Percentiles rank a stretch among this genome's conserved stretches.
phyloP scores from a whole-genome alignment of 2,329 filamentous ascomycete genomes.

The Aphanocladium album region DNA sequence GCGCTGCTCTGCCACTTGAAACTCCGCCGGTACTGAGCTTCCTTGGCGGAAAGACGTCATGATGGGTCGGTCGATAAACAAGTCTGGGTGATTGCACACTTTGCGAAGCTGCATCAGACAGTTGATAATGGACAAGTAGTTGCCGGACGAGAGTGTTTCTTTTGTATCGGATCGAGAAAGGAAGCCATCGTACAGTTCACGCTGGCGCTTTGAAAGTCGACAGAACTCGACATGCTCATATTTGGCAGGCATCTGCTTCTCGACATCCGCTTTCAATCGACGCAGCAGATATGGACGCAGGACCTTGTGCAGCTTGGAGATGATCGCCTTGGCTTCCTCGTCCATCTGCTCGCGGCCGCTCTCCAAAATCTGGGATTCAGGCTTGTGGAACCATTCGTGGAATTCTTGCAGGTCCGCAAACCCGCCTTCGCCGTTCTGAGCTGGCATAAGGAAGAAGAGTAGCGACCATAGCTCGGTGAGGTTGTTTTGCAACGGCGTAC shows the following conservation, averaged over 20 bases:
- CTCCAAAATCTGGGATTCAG: conserved; percentile 92
- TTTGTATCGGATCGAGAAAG: conserved; percentile 85
- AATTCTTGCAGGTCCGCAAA: conserved; percentile 96
- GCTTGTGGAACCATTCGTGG: conserved; percentile 90
- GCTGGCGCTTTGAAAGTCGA: conserved; percentile 87
- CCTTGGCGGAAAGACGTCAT: conserved; percentile 95
- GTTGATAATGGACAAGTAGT: conserved; percentile 97
- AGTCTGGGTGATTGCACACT: conserved; percentile 96
- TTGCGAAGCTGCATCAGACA: conserved; percentile 96
- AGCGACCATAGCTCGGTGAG: conserved; percentile 95
- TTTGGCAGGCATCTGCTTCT: conserved; percentile 98
- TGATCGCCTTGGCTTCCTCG: conserved; percentile 85
- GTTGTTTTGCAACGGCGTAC: conserved; percentile 95
- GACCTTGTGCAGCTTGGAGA: conserved; percentile 89
- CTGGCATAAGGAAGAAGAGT: conserved; percentile 93
- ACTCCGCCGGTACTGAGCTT: conserved; percentile 70
- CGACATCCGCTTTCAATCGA: conserved; percentile 90
- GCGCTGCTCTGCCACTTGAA: conserved; percentile 64
- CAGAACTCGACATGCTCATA: conserved; percentile 97
- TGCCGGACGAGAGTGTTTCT: conserved; percentile 83
- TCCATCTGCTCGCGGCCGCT: conserved; percentile 92
- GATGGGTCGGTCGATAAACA: conserved; percentile 93
- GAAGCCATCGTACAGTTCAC: conserved; percentile 95
- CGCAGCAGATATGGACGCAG: conserved; percentile 87
- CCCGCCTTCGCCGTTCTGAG: conserved; percentile 77